Conservation (phyloP, 176 grass and related monocot genomes). For the Carex kokanica region DNA sequence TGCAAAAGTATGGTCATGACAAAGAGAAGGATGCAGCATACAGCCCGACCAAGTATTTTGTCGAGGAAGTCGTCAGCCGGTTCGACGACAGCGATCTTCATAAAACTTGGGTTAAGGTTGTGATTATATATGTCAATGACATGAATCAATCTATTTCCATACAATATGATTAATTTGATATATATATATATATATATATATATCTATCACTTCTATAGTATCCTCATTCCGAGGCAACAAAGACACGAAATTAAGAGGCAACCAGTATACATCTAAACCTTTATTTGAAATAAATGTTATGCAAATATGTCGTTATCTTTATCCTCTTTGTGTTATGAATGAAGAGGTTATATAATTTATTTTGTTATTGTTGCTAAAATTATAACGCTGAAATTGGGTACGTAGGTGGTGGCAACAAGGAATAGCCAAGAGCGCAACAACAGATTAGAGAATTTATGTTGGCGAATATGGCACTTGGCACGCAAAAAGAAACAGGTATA, state of each 20-base stretch:
- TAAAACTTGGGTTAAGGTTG: conserved; percentile 86
- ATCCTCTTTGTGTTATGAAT: neutral
- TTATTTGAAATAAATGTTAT: neutral
- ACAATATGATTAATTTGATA: neutral
- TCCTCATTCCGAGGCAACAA: conserved; percentile 22
- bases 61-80: conserved; percentile 87
- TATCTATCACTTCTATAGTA: neutral
- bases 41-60: conserved; percentile 88
- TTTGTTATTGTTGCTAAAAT: neutral
- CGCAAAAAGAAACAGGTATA: conserved; percentile 85
- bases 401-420: conserved; percentile 85
- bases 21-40: conserved; percentile 31
- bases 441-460: conserved; percentile 83
- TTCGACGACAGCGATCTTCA: conserved; percentile 88
- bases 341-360: neutral
- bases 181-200: too few relatives aligned
- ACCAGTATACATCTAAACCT: neutral
- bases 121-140: neutral
- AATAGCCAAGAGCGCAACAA: conserved; percentile 83
- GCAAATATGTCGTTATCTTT: neutral
- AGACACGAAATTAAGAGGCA: neutral
- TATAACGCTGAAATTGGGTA: conserved; percentile 12
- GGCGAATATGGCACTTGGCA: conserved; percentile 92
- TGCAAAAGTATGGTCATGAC: neutral
- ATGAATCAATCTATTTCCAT: neutral